phyloP scores from a whole-genome alignment of 768 basidiomycete species.

The Psilocybe azurescens region DNA sequence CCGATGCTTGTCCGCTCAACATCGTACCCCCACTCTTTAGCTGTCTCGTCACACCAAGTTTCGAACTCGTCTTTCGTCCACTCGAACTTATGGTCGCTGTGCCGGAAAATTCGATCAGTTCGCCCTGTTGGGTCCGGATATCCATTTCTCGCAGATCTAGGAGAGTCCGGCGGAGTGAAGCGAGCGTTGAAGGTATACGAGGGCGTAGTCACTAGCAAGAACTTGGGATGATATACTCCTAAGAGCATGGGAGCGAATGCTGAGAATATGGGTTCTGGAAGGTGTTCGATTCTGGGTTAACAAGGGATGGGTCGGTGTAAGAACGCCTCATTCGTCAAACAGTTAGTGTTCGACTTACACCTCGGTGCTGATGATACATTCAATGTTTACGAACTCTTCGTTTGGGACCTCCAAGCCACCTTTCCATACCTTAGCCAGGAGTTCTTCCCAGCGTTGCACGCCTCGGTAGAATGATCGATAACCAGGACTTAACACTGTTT shows the following conservation, averaged over 20 bases:
- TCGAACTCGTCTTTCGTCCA: slow-evolving; percentile 82
- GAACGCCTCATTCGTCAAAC: neutral
- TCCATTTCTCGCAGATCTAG: slow-evolving; percentile 52
- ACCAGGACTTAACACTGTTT: slow-evolving; percentile 23
- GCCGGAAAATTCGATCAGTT: slow-evolving; percentile 78
- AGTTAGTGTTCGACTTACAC: slow-evolving; percentile 58
- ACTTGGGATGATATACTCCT: slow-evolving; percentile 75
- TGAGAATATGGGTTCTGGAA: slow-evolving; percentile 60
- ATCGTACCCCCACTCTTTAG: slow-evolving; percentile 74
- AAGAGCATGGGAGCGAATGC: slow-evolving; percentile 75
- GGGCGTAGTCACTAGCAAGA: slow-evolving; percentile 84
- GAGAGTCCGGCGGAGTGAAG: slow-evolving; percentile 62
- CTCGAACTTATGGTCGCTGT: slow-evolving; percentile 88
- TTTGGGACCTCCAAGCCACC: slow-evolving; percentile 77
- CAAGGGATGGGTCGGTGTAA: neutral
- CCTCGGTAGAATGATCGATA: slow-evolving; percentile 31
- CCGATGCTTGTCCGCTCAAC: slow-evolving; percentile 69
- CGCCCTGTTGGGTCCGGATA: slow-evolving; percentile 77
- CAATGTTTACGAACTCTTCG: slow-evolving; percentile 61
- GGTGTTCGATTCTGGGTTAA: slow-evolving; percentile 74
- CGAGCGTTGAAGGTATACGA: slow-evolving; percentile 84
- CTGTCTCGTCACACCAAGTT: slow-evolving; percentile 60
- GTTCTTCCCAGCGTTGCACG: slow-evolving; percentile 67
- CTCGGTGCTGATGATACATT: slow-evolving; percentile 81
- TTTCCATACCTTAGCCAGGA: slow-evolving; percentile 72